Percentiles rank a stretch among this genome's conserved stretches.
Conservation (phyloP, 306 rosid species). For the Begonia masoniana region DNA sequence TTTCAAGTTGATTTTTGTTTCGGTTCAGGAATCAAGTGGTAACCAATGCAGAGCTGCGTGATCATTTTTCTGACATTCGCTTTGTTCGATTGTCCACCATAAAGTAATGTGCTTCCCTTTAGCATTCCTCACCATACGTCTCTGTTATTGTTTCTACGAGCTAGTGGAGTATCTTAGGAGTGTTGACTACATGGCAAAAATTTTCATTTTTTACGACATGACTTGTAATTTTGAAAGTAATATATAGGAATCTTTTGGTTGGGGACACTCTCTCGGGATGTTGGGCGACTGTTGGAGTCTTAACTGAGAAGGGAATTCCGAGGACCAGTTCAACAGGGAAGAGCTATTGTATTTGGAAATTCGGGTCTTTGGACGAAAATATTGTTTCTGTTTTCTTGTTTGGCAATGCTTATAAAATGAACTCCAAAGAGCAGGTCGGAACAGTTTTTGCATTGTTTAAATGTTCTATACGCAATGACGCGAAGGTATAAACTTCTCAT, state of each 20-base stretch:
- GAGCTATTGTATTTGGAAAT: slow-evolving; percentile 59
- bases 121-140: neutral
- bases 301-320: slow-evolving; percentile 63
- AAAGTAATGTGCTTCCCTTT: slow-evolving; percentile 34
- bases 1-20: neutral
- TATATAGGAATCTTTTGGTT: slow-evolving; percentile 45
- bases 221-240: neutral
- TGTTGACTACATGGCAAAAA: neutral
- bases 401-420: slow-evolving; percentile 73
- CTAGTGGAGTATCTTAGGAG: neutral
- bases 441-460: slow-evolving; percentile 63
- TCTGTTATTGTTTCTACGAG: neutral
- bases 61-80: slow-evolving; percentile 62
- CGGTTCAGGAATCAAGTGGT: slow-evolving; percentile 49
- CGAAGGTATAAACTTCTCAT: slow-evolving; percentile 26
- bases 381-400: slow-evolving; percentile 65
- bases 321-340: slow-evolving; percentile 63
- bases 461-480: slow-evolving; percentile 62
- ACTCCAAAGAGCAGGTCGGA: slow-evolving; percentile 45
- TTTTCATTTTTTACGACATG: no score
- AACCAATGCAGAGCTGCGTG: slow-evolving; percentile 40
- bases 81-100: slow-evolving; percentile 63
- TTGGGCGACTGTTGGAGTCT: slow-evolving; percentile 82
- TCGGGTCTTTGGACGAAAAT: slow-evolving; percentile 64
- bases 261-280: slow-evolving; percentile 70